Conservation (phyloP, 1,284 basidiomycete species). For the Testicularia cyperi region DNA sequence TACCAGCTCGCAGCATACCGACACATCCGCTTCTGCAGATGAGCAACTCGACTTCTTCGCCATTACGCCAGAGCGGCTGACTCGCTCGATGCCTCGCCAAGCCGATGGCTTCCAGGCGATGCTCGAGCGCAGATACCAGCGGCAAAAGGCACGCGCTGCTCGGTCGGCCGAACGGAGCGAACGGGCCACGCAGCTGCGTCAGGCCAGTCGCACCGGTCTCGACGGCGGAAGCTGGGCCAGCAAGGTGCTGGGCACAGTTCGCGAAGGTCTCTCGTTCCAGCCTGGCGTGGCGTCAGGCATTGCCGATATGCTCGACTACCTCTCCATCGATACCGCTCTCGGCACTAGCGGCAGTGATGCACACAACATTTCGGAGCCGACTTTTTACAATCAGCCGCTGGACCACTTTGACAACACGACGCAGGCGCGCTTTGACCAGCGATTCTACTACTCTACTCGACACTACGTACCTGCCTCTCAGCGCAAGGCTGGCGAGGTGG, state of each 20-base stretch:
- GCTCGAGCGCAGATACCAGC: conserved; percentile 23
- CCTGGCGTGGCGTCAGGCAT: conserved; percentile 6
- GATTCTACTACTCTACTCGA: conserved; percentile 84
- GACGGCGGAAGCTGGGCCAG: conserved; percentile 1
- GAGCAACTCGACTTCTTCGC: background rate
- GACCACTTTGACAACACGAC: conserved; percentile 67
- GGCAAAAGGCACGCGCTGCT: no score
- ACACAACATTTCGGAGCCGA: conserved; percentile 28
- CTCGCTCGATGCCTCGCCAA: conserved; percentile 23
- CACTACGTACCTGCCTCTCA: conserved; percentile 77
- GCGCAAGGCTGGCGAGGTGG: conserved; percentile 67
- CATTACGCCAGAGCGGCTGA: conserved; percentile 30
- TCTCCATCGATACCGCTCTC: conserved; percentile 1
- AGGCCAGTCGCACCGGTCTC: no score
- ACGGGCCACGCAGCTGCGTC: background rate
- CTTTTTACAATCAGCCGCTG: conserved; percentile 74
- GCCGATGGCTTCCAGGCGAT: conserved; percentile 34
- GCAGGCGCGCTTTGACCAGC: conserved; percentile 63
- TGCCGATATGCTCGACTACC: conserved; percentile 11
- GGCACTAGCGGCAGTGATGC: background rate
- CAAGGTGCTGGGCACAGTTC: conserved; percentile 10
- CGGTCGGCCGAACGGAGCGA: no score
- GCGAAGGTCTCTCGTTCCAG: conserved; percentile 8
- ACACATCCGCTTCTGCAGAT: no score
- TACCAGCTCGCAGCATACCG: no score